These are phyloP conservation scores for Hymenoscyphus infarciens DNA, from an alignment of 2,329 filamentous ascomycete species.

Conservation along the genomic window DNA sequence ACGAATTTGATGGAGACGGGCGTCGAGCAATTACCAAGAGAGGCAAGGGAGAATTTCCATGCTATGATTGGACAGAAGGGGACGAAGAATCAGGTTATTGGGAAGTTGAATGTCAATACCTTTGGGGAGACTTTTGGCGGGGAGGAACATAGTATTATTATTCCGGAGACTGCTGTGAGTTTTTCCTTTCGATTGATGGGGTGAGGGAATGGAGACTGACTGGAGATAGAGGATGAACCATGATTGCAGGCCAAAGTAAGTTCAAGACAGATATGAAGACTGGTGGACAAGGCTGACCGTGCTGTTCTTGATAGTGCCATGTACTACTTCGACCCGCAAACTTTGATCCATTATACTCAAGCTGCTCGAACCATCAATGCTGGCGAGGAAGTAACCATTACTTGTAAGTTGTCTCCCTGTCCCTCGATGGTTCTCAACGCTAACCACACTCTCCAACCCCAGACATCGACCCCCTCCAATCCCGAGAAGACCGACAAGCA, in stretches of 20 bases:
- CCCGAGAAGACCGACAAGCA: conserved; percentile 28
- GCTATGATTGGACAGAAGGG: conserved; percentile 17
- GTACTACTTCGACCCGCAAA: conserved; percentile 37
- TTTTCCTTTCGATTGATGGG: not conserved
- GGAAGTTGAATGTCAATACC: conserved; percentile 25
- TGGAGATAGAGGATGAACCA: conserved; percentile 36
- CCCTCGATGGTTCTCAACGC: not conserved
- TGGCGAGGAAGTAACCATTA: conserved; percentile 41
- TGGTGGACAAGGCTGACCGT: not conserved
- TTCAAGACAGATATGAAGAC: conserved; percentile 4
- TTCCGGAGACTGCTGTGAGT: conserved; percentile 13
- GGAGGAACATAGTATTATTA: conserved; percentile 13
- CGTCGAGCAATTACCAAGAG: conserved; percentile 18
- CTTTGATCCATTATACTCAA: conserved; percentile 37
- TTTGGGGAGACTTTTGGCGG: conserved; percentile 21
- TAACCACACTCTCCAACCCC: not conserved
- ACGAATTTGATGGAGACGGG: conserved; percentile 15
- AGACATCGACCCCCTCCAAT: conserved; percentile 32
- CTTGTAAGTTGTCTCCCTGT: conserved; percentile 19
- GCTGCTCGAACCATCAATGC: conserved; percentile 36
- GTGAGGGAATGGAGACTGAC: not conserved
- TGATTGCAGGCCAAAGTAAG: conserved; percentile 39
- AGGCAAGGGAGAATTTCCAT: conserved; percentile 11
- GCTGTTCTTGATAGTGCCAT: conserved; percentile 13
- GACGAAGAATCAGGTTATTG: conserved; percentile 17